A percentile compares a stretch with the other conserved stretches of the same genome.
These are phyloP conservation scores for Penicillium odoratum DNA, from an alignment of 495 filamentous ascomycete genomes.

Conservation along the genomic window DNA sequence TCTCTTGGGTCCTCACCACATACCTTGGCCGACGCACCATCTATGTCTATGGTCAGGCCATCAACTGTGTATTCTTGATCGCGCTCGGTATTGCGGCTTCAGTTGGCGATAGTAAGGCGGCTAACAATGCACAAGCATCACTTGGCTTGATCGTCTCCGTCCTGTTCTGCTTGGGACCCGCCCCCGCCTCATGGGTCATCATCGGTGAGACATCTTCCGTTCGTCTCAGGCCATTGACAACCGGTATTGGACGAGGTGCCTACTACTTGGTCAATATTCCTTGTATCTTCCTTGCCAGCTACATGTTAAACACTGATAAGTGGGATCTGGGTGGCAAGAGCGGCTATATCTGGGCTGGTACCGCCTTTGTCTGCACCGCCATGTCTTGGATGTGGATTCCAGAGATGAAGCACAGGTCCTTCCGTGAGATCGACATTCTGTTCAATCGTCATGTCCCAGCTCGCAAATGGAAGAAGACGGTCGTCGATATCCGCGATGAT, in stretches of 20 bases:
- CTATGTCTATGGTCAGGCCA: slow-evolving; percentile 49
- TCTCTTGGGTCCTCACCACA: slow-evolving; percentile 41
- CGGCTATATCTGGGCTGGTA: slow-evolving; percentile 52
- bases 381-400: slow-evolving; percentile 60
- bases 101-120: slow-evolving; percentile 29
- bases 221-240: slow-evolving; percentile 57
- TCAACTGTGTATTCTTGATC: slow-evolving; percentile 37
- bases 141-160: slow-evolving; percentile 58
- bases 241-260: slow-evolving; percentile 52
- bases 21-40: slow-evolving; percentile 55
- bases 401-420: slow-evolving; percentile 53
- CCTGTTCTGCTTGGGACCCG: slow-evolving; percentile 52
- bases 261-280: slow-evolving; percentile 56
- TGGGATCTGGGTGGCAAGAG: slow-evolving; percentile 52
- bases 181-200: slow-evolving; percentile 56
- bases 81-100: slow-evolving; percentile 52
- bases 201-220: slow-evolving; percentile 60
- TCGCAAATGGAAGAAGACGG: slow-evolving; percentile 54
- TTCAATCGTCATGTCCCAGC: slow-evolving; percentile 55
- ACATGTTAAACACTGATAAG: slow-evolving; percentile 49
- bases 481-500: slow-evolving; percentile 52
- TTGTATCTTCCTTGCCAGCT: slow-evolving; percentile 52
- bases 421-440: slow-evolving; percentile 54
- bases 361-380: slow-evolving; percentile 52
- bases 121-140: slow-evolving; percentile 49